Evolutionary conservation across 495 filamentous ascomycete species (phyloP), one percentile per base, ranked within the genome.

Genomic region (Xylaria cubensis): DNA sequence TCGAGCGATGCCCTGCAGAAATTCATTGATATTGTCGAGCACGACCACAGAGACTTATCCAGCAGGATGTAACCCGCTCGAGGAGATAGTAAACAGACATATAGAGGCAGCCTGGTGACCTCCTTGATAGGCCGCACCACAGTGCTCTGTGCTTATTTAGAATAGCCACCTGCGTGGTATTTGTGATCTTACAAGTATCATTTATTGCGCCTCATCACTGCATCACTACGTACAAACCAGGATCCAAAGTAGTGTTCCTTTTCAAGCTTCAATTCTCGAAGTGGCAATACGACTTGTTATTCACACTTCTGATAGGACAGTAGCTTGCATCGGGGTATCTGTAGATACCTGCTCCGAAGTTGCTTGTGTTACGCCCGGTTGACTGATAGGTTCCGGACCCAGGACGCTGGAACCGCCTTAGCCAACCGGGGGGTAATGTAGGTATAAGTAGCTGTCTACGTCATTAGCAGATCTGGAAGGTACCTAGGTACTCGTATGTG

Each of bases 381-480:
- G 4, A 50, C 19, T 17, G 17, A 50, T n/a, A 50, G 50, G 50
- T 15, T 24, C 51, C 24, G 29, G 58, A 61, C 58, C 58, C 58
- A 61, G 32, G 34, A 19, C 32, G 39, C n/a, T 41, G 58, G 58
- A 39, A 61, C 58, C 32, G 32, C 29, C 51, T 29, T 29, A 3
- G 17, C 24, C 51, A 51, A 26, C 51, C 21, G 39, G 36, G 39
- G 12, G 39, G 39, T 9, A n/a, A n/a, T n/a, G n/a, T 42, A 42
- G 8, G 39, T 42, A 42, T 9, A 29, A 42, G n/a, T 50, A 48
- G 32, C 39, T 29, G 12, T 44, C 65, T 67, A 67, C 65, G 65
- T 67, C 65, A 67, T 44, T 42, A 12, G n/a, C 34, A 55, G 65
- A 56, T 67, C 65, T 56, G 32, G 21, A 64, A 42, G 12, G 39